These are phyloP conservation scores for Chenopodium formosanum DNA, from an alignment of 148 eudicot genomes.

Conservation along the genomic window DNA sequence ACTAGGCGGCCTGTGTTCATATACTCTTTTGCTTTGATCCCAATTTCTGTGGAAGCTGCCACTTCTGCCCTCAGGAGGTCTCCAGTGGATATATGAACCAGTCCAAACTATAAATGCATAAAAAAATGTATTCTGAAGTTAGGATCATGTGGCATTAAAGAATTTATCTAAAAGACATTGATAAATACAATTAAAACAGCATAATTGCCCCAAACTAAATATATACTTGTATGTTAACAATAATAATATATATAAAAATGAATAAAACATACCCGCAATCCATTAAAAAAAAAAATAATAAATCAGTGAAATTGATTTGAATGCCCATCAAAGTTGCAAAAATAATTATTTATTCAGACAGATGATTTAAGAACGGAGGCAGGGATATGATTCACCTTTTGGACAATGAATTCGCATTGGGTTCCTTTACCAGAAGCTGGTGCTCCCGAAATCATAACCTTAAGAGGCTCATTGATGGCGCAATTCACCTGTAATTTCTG, in stretches of 20 bases:
- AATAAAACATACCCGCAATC: neutral
- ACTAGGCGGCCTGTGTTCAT: conserved; percentile 82
- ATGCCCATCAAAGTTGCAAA: neutral
- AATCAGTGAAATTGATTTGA: neutral
- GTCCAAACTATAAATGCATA: conserved; percentile 56
- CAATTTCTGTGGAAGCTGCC: conserved; percentile 86
- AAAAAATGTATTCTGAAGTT: neutral
- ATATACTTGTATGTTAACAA: no score
- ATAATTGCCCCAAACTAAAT: neutral
- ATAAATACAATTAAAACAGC: neutral
- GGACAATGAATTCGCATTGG: conserved; percentile 83
- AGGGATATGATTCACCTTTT: conserved; percentile 45
- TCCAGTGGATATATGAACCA: conserved; percentile 96
- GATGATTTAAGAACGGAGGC: neutral
- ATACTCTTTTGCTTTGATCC: conserved; percentile 85
- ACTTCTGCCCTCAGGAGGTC: conserved; percentile 90
- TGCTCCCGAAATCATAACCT: conserved; percentile 97
- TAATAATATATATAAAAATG: no score
- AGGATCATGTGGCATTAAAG: neutral
- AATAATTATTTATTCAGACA: no score
- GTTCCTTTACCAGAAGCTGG: conserved; percentile 99
- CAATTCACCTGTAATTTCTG: conserved; percentile 45
- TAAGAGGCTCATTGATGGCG: conserved; percentile 61
- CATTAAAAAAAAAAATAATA: neutral
- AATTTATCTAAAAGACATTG: neutral